Conservation (phyloP, 345 rosid species). For the Clausena lansium region DNA sequence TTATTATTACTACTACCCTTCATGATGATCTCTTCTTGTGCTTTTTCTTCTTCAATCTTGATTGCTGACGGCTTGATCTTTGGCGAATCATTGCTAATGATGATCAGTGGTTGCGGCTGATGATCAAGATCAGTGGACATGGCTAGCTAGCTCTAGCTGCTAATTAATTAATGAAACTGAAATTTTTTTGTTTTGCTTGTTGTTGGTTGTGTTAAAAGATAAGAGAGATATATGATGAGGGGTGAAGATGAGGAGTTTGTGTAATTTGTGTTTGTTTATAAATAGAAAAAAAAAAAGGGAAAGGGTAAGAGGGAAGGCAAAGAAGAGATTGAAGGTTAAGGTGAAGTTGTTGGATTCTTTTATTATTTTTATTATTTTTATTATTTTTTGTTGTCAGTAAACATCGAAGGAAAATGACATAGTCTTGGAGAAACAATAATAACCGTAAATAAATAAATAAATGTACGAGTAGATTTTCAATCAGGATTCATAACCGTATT, state of each 20-base stretch:
- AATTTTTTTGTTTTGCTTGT: neutral
- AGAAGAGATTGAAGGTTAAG: neutral
- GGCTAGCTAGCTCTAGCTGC: neutral
- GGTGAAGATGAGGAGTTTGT: neutral
- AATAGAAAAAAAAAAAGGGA: neutral
- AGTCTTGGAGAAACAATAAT: neutral
- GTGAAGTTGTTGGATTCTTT: constrained; percentile 8
- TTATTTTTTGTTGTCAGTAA: neutral
- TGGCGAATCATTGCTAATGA: neutral
- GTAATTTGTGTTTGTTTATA: neutral
- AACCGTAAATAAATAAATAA: too few species aligned
- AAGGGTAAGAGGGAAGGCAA: constrained; percentile 2
- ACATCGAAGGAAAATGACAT: neutral
- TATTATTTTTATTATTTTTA: too few species aligned
- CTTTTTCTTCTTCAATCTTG: neutral
- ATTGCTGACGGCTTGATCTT: neutral
- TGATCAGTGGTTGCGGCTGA: neutral
- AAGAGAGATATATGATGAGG: neutral
- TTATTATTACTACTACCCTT: neutral
- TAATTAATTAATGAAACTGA: too few species aligned
- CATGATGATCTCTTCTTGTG: neutral
- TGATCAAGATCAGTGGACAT: neutral
- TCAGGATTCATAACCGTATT: too few species aligned
- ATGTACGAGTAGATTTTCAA: too few species aligned
- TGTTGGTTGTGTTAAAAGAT: neutral